Percentiles rank a stretch among this genome's conserved stretches.
Conservation (phyloP, 2,329 filamentous ascomycete species). For the Arthrobotrys conoides region DNA sequence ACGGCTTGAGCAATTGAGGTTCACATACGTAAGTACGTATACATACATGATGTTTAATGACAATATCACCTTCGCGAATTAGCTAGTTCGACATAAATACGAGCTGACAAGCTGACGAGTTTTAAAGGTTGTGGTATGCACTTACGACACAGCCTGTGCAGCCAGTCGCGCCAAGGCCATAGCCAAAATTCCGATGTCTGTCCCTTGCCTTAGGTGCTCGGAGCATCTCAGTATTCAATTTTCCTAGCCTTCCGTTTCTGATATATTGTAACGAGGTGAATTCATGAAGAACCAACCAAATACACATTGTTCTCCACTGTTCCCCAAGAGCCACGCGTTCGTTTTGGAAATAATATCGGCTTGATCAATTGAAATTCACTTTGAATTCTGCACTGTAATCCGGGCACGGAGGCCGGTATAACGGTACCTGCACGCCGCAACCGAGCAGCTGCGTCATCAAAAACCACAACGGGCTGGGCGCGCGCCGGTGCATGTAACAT, state of each 20-base stretch:
- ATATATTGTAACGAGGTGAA: too few species aligned
- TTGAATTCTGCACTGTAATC: neutral
- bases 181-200: neutral
- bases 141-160: constrained; percentile 1
- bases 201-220: too few species aligned
- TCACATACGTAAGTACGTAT: too few species aligned
- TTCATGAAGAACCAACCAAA: too few species aligned
- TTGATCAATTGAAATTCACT: too few species aligned
- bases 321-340: neutral
- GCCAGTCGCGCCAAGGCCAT: constrained; percentile 6
- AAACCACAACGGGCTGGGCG: constrained; percentile 4
- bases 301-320: too few species aligned
- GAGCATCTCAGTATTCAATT: too few species aligned
- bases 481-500: constrained; percentile 21
- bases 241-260: too few species aligned
- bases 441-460: constrained; percentile 40
- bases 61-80: too few species aligned
- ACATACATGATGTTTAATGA: neutral
- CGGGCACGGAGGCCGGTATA: neutral
- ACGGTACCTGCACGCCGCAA: constrained; percentile 6
- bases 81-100: neutral
- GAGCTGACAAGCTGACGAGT: neutral
- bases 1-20: too few species aligned
- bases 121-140: neutral
- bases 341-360: neutral